Evolutionary conservation across 176 grass and related monocot genomes (phyloP), one percentile per base, ranked within the genome.

Genomic region (Dactylis glomerata): DNA sequence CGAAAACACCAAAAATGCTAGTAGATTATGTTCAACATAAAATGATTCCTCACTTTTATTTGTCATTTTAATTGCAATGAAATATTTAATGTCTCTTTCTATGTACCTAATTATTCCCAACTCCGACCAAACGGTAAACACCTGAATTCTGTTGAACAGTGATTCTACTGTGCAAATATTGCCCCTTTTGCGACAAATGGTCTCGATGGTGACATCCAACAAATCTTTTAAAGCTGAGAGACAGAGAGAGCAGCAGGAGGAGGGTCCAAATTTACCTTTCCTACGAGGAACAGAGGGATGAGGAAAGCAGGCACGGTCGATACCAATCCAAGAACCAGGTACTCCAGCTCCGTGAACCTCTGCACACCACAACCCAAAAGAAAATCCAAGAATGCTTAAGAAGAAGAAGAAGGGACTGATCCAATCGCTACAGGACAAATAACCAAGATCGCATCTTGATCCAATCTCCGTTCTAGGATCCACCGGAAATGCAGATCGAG

Each of bases 341-440:
- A 98, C 83, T 95, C 91, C 89, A 98, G 70, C 87, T 98, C 93
- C 49, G 87, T 92, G 73, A 98, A 98, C 68, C 79, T 95, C 96
- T 98, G 73, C 80, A 83, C 69, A 44, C 67, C 71, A 7, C 26
- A 81, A 55, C 62, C 88, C 51, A 10, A 65, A 44, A 72, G 42
- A 88, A 74, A 22, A 62, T 20, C 10, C 28, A 84, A 79, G 24
- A 81, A 76, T 9, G 57, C n/a, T 51, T 31, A 50, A 46, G 3
- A 33, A 51, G 15, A 50, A 32, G 26, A 57, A 22, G 15, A 50
- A 32, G 26, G 46, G 16, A 28, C 23, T 37, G 6, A 52, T 52
- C 28, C 34, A 45, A 15, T 47, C 55, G 7, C 24, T 22, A 41
- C 46, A 55, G 14, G 32, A 59, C 68, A 59, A 80, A 11, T 36